Percentiles rank a stretch among this genome's conserved stretches.
Evolutionary conservation across 164 flowering plant species (phyloP).

Genomic region (Magnolia officinalis): DNA sequence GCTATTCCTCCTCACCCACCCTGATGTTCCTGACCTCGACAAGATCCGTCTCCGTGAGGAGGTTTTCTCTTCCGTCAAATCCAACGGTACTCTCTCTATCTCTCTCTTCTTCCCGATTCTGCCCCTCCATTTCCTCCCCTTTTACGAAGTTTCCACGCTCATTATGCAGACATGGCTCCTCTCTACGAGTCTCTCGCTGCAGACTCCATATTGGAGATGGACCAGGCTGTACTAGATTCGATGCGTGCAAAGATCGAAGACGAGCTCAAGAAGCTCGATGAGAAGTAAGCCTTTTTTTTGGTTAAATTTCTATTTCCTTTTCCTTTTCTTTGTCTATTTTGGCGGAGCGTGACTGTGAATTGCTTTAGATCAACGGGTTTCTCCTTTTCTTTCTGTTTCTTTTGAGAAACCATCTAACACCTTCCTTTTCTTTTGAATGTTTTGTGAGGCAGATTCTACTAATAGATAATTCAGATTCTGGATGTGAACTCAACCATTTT

Average conservation of each 20-base stretch:
- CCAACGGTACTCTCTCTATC: constrained; percentile 54
- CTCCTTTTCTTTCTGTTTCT: neutral
- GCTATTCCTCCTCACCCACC: constrained; percentile 66
- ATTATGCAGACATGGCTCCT: constrained; percentile 63
- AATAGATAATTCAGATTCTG: no score
- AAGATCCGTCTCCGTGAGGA: constrained; percentile 74
- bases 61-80: constrained; percentile 49
- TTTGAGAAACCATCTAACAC: neutral
- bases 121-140: neutral
- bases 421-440: neutral
- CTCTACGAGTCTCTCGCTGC: constrained; percentile 62
- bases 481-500: no score
- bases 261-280: constrained; percentile 77
- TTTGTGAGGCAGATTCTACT: no score
- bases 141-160: neutral
- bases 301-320: neutral
- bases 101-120: neutral
- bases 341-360: neutral
- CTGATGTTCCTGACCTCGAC: constrained; percentile 77
- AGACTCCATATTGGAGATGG: constrained; percentile 52
- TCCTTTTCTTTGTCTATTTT: neutral
- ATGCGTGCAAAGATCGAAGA: constrained; percentile 74
- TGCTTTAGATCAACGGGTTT: neutral
- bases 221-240: constrained; percentile 52
- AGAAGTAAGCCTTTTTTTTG: constrained; percentile 77